Evolutionary conservation across 345 rosid genomes (phyloP).

Genomic region (Fremontodendron californicum): DNA sequence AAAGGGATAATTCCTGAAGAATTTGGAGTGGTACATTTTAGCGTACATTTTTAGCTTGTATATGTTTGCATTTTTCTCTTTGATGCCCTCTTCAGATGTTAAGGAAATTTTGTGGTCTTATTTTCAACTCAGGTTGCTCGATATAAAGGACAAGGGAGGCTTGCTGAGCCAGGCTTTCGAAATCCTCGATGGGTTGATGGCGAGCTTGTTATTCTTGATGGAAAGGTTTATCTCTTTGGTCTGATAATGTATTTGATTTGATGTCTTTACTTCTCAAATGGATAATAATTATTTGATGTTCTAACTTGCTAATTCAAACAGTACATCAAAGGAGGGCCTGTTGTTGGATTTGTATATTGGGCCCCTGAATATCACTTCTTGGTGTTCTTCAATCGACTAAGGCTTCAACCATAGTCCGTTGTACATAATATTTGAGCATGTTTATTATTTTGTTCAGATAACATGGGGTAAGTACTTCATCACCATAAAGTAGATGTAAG

Average conservation of each 20-base stretch:
- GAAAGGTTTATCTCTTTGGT: constrained; percentile 55
- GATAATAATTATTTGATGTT: constrained; percentile 12
- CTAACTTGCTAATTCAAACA: constrained; percentile 33
- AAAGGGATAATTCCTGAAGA: constrained; percentile 94
- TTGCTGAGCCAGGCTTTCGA: constrained; percentile 82
- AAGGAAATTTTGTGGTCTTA: constrained; percentile 12
- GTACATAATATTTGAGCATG: constrained; percentile 29
- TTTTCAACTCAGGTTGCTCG: constrained; percentile 61
- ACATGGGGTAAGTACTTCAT: constrained; percentile 26
- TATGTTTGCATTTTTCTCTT: constrained; percentile 3
- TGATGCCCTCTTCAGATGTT: background rate
- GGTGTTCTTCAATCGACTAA: constrained; percentile 83
- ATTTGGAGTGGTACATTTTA: constrained; percentile 74
- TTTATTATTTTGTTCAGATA: constrained; percentile 17
- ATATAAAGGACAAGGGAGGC: constrained; percentile 94
- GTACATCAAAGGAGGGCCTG: constrained; percentile 92
- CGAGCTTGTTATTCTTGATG: constrained; percentile 90
- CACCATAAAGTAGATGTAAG: background rate
- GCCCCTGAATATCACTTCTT: constrained; percentile 95
- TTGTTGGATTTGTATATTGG: constrained; percentile 92
- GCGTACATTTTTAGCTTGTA: constrained; percentile 5
- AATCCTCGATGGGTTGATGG: constrained; percentile 98
- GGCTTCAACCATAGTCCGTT: constrained; percentile 54
- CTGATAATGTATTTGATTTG: background rate
- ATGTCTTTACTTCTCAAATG: background rate